These are phyloP conservation scores for Zygosaccharomyces bailii DNA, from an alignment of 805 yeast genomes.

Conservation along the genomic window DNA sequence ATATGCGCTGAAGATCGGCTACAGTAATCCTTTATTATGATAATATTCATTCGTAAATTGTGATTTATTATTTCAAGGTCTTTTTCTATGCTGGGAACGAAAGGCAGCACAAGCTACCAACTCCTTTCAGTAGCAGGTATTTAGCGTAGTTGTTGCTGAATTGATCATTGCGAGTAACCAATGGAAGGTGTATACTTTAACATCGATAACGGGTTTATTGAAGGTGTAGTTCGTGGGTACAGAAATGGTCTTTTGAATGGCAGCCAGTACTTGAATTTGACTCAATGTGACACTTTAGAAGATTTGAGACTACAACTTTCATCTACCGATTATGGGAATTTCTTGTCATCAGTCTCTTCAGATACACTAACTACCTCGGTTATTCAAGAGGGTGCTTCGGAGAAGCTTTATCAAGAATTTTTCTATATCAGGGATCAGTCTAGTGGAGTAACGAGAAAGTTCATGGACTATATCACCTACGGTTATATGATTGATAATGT, in stretches of 20 bases:
- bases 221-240: constrained; percentile 93
- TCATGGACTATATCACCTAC: constrained; percentile 88
- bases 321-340: constrained; percentile 94
- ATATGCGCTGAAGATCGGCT: not conserved
- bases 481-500: constrained; percentile 99
- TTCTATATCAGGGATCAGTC: constrained; percentile 82
- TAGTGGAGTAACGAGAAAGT: constrained; percentile 70
- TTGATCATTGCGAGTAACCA: not conserved
- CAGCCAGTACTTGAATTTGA: constrained; percentile 83
- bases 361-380: constrained; percentile 74
- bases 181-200: constrained; percentile 97
- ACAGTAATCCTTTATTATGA: not conserved
- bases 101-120: not conserved
- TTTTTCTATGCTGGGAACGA: not conserved
- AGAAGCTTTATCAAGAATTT: constrained; percentile 76
- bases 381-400: constrained; percentile 76
- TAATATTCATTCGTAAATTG: not conserved
- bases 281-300: constrained; percentile 94
- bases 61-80: constrained; percentile 5
- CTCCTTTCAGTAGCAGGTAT: not conserved
- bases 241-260: constrained; percentile 73
- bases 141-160: not conserved
- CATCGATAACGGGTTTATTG: constrained; percentile 84
- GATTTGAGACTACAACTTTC: constrained; percentile 91
- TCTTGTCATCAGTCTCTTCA: constrained; percentile 75